A percentile compares a stretch with the other conserved stretches of the same genome.
These are phyloP conservation scores for Tolypocladium ophioglossoides DNA, from an alignment of 2,329 filamentous ascomycete genomes.

Conservation along the genomic window DNA sequence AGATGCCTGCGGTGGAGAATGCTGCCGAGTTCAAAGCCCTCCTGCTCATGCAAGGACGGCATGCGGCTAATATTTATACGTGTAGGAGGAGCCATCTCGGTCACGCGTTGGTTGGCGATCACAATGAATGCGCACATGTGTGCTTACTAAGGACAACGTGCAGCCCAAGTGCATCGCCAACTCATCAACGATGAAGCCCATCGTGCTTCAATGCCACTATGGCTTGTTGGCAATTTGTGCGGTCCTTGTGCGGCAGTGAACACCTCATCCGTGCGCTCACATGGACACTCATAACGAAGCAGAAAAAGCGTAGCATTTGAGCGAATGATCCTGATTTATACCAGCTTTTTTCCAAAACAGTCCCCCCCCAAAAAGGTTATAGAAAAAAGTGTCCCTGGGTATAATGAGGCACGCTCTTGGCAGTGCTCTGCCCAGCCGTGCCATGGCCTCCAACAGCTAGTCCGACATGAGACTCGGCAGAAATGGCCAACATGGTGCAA, in stretches of 20 bases:
- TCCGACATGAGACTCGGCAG: not conserved
- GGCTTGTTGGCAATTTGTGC: not conserved
- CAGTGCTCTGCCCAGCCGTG: slow-evolving; percentile 2
- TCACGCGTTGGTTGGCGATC: too few species aligned
- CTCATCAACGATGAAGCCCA: not conserved
- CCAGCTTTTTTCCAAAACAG: not conserved
- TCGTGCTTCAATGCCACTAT: not conserved
- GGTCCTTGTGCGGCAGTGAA: not conserved
- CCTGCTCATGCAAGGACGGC: too few species aligned
- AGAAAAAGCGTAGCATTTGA: not conserved
- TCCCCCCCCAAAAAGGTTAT: too few species aligned
- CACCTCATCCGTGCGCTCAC: not conserved
- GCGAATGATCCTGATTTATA: not conserved
- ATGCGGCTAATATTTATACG: too few species aligned
- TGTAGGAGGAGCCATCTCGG: too few species aligned
- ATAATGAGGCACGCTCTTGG: slow-evolving; percentile 4
- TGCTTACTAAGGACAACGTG: too few species aligned
- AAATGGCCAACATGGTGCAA: not conserved
- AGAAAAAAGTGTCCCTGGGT: too few species aligned
- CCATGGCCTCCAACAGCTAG: not conserved
- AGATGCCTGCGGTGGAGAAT: too few species aligned
- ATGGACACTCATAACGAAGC: not conserved
- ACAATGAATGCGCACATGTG: too few species aligned
- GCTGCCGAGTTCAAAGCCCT: too few species aligned
- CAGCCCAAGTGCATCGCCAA: not conserved